Evolutionary conservation across 2,329 filamentous ascomycete species (phyloP).

Genomic region (Fusarium anguioides): DNA sequence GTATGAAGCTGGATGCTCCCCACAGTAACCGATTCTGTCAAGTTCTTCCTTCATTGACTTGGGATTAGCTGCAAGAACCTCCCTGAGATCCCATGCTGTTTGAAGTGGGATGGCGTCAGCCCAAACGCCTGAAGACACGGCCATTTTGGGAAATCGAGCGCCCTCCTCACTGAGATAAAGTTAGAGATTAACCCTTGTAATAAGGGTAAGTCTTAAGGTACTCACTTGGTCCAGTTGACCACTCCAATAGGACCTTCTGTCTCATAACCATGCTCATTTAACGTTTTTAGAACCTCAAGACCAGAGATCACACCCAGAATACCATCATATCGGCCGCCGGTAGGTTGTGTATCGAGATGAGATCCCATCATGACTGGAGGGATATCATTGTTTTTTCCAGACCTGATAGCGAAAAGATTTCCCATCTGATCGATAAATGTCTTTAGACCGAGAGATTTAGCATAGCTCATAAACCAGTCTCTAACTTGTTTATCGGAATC

Average conservation of each 20-base stretch:
- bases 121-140: background rate
- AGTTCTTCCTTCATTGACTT: constrained; percentile 21
- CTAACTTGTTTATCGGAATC: constrained; percentile 13
- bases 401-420: background rate
- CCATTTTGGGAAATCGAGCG: constrained; percentile 13
- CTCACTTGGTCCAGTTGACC: constrained; percentile 10
- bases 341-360: constrained; percentile 7
- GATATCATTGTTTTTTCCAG: background rate
- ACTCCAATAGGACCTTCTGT: background rate
- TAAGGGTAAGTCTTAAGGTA: fast-evolving
- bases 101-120: background rate
- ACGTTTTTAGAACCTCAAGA: background rate
- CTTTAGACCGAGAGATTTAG: background rate
- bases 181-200: fast-evolving
- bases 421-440: constrained; percentile 5
- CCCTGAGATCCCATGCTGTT: background rate
- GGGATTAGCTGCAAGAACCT: background rate
- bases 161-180: background rate
- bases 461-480: constrained; percentile 15
- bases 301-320: constrained; percentile 3
- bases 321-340: background rate
- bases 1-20: background rate
- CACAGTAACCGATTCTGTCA: background rate
- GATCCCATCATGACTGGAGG: constrained; percentile 11
- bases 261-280: background rate